Evolutionary conservation across 768 basidiomycete species (phyloP), one percentile per base, ranked within the genome.

Genomic region (Boletus pseudopeckii): DNA sequence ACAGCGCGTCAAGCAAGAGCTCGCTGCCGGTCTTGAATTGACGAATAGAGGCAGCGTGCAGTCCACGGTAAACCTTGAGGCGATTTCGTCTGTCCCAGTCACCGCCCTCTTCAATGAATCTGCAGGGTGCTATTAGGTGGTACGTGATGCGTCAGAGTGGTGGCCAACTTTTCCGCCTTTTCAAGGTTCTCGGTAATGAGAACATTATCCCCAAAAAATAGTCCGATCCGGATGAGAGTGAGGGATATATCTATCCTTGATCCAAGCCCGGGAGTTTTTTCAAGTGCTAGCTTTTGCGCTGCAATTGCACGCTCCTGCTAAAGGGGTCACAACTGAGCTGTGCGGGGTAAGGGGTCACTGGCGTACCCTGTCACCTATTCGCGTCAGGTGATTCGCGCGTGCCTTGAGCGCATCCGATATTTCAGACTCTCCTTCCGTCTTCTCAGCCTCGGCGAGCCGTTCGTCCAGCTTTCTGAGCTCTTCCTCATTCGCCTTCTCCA

Each of bases 81-180:
- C 96, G 83, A 71, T 98, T 99, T 37, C 94, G 83, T 50, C 96
- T 79, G 70, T 99, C 96, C 96, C 96, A 99, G 73, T 99, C 96
- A 42, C 96, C 96, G 1, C 96, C 96, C 69, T 92, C 82, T 62
- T 98, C 94, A 50, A 97, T 89, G 40, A 97, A 77, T 51, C 92
- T 94, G 65, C 18, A 39, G 17, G 17, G 40, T 20, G 15, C 36
- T 33, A 41, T 44, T 7, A 34, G 18, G 20, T 8, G 47, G 37
- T 2, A 24, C 2, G n/a, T 18, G 22, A 28, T 48, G 9, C 15
- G 8, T n/a, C 3, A n/a, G 7, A 41, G 34, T 22, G 11, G 11
- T 4, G 24, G 78, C 86, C 57, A 53, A 93, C 90, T 84, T 80
- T 62, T 92, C 88, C 0, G 95, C 95, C 61, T 86, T 85, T 28